Evolutionary conservation across 169 alveolate species (phyloP), one percentile per base, ranked within the genome.

Genomic region (Cryptosporidium meleagridis): DNA sequence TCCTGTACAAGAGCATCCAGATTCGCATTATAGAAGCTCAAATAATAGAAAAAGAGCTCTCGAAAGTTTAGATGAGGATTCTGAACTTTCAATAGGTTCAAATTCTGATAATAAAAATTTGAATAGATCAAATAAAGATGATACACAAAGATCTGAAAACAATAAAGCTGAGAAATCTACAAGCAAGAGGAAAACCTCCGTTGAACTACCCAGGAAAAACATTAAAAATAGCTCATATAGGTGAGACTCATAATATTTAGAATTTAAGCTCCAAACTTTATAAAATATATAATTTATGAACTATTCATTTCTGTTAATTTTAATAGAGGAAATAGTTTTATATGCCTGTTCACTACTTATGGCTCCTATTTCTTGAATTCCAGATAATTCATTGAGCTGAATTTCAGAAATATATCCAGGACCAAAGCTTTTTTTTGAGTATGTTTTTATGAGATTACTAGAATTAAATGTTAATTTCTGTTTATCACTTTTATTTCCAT

Each of bases 351-450:
- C 31, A 35, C 7, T 65, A 0, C 52, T n/a, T 3, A 3, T 37
- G 31, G n/a, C 18, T 37, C 51, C 48, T 33, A 35, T 65, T 14
- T 33, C 52, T 37, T 65, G 48, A 26, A 16, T 1, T 65, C 52
- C 72, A 41, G 80, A 39, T 18, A 80, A 39, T 45, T 80, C 89
- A 65, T 80, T 80, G 6, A 80, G 29, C 48, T 80, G 80, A 10
- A 80, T 80, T 26, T 41, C 73, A 2, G 89, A 62, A 31, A 65
- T 80, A 16, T 62, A 80, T 45, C 89, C 89, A 21, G 53, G 51
- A 12, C 89, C 89, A 45, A 80, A 80, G 33, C 41, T 58, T 16
- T 59, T 80, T 41, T 80, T 41, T 3, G 89, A 62, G 45, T 61
- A 80, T 9, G 70, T 12, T 44, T 39, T 55, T 8, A 61, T 23